Conservation (phyloP, 805 yeast species). For the Schizosaccharomyces japonicus region DNA sequence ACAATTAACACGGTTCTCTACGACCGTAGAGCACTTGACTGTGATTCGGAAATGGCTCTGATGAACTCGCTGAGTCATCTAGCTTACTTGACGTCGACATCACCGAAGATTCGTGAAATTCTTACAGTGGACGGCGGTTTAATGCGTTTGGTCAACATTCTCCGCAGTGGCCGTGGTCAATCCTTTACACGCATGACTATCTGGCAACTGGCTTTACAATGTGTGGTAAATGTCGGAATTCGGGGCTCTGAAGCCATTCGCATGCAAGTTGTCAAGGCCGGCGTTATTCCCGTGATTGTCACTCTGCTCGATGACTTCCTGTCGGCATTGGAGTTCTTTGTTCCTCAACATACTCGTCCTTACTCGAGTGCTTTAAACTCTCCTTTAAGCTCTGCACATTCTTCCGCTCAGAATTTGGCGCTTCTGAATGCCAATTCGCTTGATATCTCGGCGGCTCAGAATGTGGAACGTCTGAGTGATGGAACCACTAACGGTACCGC, state of each 20-base stretch:
- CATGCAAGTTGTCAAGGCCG: conserved; percentile 71
- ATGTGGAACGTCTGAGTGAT: neutral
- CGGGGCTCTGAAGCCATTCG: conserved; percentile 76
- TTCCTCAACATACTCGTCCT: neutral
- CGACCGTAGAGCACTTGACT: conserved; percentile 79
- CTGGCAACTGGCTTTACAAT: conserved; percentile 87
- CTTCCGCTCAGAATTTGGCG: neutral
- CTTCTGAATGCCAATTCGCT: neutral
- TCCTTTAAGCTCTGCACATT: too few species aligned
- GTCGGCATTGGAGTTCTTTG: conserved; percentile 11
- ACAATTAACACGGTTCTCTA: conserved; percentile 71
- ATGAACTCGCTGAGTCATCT: conserved; percentile 79
- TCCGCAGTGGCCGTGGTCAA: conserved; percentile 85
- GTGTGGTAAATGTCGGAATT: conserved; percentile 73
- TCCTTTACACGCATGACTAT: conserved; percentile 18
- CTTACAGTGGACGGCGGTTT: conserved; percentile 75
- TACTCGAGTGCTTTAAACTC: too few species aligned
- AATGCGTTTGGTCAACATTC: conserved; percentile 61
- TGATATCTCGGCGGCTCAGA: neutral
- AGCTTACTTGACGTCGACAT: conserved; percentile 63
- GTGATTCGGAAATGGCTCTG: conserved; percentile 68
- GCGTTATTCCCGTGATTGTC: conserved; percentile 71
- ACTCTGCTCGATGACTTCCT: conserved; percentile 78
- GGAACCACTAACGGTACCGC: neutral
- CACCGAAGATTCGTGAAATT: conserved; percentile 76